Percentiles rank a stretch among this genome's conserved stretches.
These are phyloP conservation scores for Cucumis hystrix DNA, from an alignment of 306 rosid genomes.

Conservation along the genomic window DNA sequence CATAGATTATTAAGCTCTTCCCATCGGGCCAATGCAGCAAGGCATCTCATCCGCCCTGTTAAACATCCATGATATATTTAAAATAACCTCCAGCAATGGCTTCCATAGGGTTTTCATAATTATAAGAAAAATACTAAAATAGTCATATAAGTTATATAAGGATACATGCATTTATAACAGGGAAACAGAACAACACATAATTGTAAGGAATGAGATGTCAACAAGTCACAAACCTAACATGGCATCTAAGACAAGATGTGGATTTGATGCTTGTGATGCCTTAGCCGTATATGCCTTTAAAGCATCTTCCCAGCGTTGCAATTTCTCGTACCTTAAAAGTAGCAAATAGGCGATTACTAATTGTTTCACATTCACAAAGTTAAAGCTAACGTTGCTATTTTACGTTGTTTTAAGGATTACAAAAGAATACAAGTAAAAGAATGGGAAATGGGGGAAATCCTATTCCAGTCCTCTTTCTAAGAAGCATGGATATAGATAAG, in stretches of 20 bases:
- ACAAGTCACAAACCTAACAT: conserved; percentile 52
- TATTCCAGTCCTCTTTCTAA: background rate
- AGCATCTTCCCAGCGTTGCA: conserved; percentile 99
- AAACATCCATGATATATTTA: conserved; percentile 15
- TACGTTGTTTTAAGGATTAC: background rate
- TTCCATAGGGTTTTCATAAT: background rate
- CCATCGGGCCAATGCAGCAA: conserved; percentile 99
- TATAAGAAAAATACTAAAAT: background rate
- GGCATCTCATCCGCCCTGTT: conserved; percentile 94
- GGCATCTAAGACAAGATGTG: conserved; percentile 69
- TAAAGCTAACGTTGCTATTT: background rate
- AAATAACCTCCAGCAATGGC: background rate
- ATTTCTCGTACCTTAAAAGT: conserved; percentile 71
- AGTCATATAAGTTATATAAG: background rate
- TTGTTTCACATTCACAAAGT: background rate
- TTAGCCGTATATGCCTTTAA: conserved; percentile 87
- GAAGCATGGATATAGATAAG: too few relatives aligned
- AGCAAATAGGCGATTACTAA: background rate
- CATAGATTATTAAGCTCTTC: conserved; percentile 83
- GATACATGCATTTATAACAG: background rate
- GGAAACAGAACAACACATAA: conserved; percentile 4
- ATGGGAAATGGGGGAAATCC: background rate
- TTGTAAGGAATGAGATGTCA: background rate
- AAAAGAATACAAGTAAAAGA: background rate
- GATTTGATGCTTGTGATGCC: conserved; percentile 65